Conservation (phyloP, 805 yeast genomes). For the Myxozyma nipponensis region DNA sequence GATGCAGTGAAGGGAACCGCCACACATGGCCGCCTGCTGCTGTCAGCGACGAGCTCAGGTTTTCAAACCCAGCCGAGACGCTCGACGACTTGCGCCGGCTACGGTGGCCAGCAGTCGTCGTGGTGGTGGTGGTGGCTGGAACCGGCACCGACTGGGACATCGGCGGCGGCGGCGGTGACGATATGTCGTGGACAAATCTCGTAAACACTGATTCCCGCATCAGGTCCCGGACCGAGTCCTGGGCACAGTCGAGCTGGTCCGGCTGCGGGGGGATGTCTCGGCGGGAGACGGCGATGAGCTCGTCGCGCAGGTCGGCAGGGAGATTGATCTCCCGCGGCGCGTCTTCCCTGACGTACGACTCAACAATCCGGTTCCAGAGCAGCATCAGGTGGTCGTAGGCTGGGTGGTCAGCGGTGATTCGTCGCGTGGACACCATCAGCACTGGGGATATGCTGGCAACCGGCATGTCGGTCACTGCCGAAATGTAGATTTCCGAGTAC, state of each 20-base stretch:
- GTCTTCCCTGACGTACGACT: slow-evolving; percentile 30
- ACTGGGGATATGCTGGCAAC: not conserved
- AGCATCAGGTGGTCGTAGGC: slow-evolving; percentile 18
- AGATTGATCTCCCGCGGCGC: slow-evolving; percentile 35
- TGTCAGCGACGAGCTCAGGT: too few relatives aligned
- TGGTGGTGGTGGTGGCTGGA: too few relatives aligned
- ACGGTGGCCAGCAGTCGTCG: too few relatives aligned
- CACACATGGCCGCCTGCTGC: too few relatives aligned
- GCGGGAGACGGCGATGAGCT: slow-evolving; percentile 14
- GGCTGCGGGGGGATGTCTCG: slow-evolving; percentile 27
- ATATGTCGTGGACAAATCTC: slow-evolving; percentile 31
- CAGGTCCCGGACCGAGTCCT: slow-evolving; percentile 30
- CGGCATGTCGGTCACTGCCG: slow-evolving; percentile 1
- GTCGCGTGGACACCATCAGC: not conserved
- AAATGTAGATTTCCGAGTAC: slow-evolving; percentile 24
- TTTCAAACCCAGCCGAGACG: too few relatives aligned
- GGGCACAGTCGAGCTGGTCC: slow-evolving; percentile 23
- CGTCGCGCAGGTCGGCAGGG: slow-evolving; percentile 32
- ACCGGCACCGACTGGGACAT: too few relatives aligned
- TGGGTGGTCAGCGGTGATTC: slow-evolving; percentile 3
- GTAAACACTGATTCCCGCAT: slow-evolving; percentile 34
- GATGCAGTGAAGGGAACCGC: too few relatives aligned
- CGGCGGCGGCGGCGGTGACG: too few relatives aligned
- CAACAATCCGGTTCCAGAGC: slow-evolving; percentile 33
- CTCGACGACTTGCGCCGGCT: too few relatives aligned